phyloP scores from a whole-genome alignment of 495 filamentous ascomycete species.

The Neurospora sp. region DNA sequence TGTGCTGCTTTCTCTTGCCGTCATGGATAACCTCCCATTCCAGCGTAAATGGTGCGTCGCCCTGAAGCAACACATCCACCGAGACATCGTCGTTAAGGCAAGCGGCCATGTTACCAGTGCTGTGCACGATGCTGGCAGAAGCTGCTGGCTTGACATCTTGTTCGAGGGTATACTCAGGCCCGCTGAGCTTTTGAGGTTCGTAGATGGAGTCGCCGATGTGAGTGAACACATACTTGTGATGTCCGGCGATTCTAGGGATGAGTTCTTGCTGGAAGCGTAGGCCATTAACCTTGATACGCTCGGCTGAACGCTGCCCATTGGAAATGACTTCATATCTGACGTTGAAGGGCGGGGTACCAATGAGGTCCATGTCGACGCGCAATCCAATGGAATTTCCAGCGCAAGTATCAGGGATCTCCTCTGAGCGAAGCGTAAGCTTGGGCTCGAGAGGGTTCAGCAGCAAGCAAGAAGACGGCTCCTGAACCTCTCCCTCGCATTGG shows the following conservation, averaged over 20 bases:
- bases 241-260: constrained; percentile 69
- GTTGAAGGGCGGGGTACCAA: constrained; percentile 81
- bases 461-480: constrained; percentile 85
- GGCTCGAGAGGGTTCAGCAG: constrained; percentile 87
- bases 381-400: constrained; percentile 87
- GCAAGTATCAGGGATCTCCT: constrained; percentile 87
- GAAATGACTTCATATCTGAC: constrained; percentile 62
- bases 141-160: constrained; percentile 91
- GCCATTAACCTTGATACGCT: constrained; percentile 39
- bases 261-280: constrained; percentile 73
- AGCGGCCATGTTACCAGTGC: constrained; percentile 42
- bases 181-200: constrained; percentile 44
- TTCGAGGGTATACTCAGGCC: constrained; percentile 51
- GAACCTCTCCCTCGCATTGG: constrained; percentile 75
- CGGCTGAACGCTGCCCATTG: constrained; percentile 31
- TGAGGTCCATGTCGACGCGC: constrained; percentile 73
- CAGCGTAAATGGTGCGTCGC: constrained; percentile 77
- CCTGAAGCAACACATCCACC: constrained; percentile 61
- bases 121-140: constrained; percentile 58
- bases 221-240: constrained; percentile 77
- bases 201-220: constrained; percentile 77
- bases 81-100: constrained; percentile 76
- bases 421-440: constrained; percentile 55
- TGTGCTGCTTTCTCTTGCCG: constrained; percentile 65
- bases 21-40: constrained; percentile 92